Base-by-base conservation (phyloP, 2,329 filamentous ascomycete genomes). In the Mollisia scopiformis region DNA sequence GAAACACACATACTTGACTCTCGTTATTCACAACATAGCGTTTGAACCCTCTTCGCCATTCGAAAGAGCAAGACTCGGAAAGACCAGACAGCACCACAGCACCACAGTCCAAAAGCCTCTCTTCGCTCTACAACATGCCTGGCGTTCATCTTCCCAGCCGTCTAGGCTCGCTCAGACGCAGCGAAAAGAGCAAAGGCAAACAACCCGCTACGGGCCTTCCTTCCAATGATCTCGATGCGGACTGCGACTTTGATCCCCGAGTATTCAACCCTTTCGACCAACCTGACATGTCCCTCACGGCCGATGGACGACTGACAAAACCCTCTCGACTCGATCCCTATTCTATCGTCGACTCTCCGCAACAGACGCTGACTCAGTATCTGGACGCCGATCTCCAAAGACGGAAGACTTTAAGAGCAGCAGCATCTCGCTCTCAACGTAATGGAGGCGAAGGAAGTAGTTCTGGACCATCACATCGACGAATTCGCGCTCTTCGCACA, bases 231-330 rank as follows among this genome's bases (percentile, higher is more conserved):
- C 13, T 28, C 14, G 47, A 46, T 16, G 27, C 39, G 8, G 11
- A 19, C 6, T 23, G 10, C 55, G 55, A 57, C 23, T 13, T 47
- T 11, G 39, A 47, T 23, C 43, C 23, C 6, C 11, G 6, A 16
- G 43, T 27, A 16, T 47, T 57, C 23, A 57, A 50, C 21, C 46
- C 55, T 2, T 57, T 57, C 30, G 46, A 51, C 6, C 55, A 55
- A n/a, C 46, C 28, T 21, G 54, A 51, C 23, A 57, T 57, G 46
- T 23, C 30, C 1, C 35, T 57, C 23, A 50, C 43, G 6, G 4
- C 31, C 21, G 55, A 57, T 23, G 43, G 43, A 33, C 33, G 43
- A 6, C 31, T 31, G 31, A 41, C 25, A 8, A 28, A 10, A 2
- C 14, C 13, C 21, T 57, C 46, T 21, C 21, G 14, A 31, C 55